Evolutionary conservation across 306 rosid genomes (phyloP), one percentile per base, ranked within the genome.

Genomic region (Erythrophleum fordii): DNA sequence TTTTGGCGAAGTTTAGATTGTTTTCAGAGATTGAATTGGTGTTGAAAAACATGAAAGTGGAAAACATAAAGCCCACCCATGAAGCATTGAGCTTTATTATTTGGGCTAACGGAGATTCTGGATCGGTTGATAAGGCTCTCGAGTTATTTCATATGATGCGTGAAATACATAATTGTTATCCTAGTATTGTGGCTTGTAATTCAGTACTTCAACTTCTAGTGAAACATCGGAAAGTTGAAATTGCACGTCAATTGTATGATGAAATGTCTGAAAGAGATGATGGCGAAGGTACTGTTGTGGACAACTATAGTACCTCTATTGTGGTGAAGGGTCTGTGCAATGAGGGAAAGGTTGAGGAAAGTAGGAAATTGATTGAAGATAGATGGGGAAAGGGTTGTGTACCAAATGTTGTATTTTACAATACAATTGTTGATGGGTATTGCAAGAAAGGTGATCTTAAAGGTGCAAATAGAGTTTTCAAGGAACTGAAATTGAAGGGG

Each of bases 301-400:
- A 94, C 89, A 87, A 94, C 62, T 94, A 87, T 78, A 89, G 91
- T 76, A 94, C 94, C 68, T 81, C 89, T 41, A 90, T 94, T 3
- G 72, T 94, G 60, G 87, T 92, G 83, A 83, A 85, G 79, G 94
- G 93, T 18, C 64, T 94, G 62, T 94, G 98, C 82, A 81, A 48
- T 16, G 82, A 83, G 72, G 97, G 97, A 55, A 89, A 76, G 61
- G 83, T 88, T 72, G 90, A 85, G 79, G 93, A 89, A 77, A 96
- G 93, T 39, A 74, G 86, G 74, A 87, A 78, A 76, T 81, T 94
- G 83, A 89, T 94, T 78, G 84, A 46, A 48, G 83, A 86, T 73
- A 88, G 92, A 55, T 90, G 97, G 97, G 96, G 96, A 22, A 56
- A 87, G 70, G 85, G 83, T 60, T 94, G 96, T 76, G 84, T 94